Base-by-base conservation (phyloP, 2,329 filamentous ascomycete genomes). In the Fusarium aywerte region DNA sequence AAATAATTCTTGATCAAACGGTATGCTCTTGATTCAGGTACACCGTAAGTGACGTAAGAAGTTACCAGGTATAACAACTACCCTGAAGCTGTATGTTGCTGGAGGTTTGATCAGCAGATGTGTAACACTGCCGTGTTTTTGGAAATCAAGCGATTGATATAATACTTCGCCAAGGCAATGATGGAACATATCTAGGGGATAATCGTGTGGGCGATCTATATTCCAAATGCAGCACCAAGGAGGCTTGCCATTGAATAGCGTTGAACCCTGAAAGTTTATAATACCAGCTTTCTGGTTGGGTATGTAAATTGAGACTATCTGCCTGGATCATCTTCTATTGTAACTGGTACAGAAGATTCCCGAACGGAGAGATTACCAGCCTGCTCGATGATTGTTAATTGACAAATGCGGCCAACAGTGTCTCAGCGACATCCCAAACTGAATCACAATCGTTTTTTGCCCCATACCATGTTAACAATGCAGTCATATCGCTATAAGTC, bases 1-100 rank as follows among this genome's bases (percentile, higher is more conserved):
- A 50, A 62, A 66, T 36, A 36, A 29, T 48, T 62, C 35, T 62
- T 51, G 29, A 39, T 33, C 32, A 39, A 58, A 50, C 23, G 29
- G 39, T 20, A 51, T 55, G 55, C 32, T 62, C 49, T 53, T 44
- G 44, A 55, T 48, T 48, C 35, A 40, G 32, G 21, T 33, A 23
- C 25, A 25, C 20, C 33, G 45, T 39, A 40, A 52, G 54, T 62
- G 51, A 65, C 47, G 40, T 55, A 51, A 54, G 35, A 58, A 35
- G 45, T 35, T 29, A 15, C 16, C 25, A 16, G n/a, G 21, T 43
- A 29, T 21, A 18, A 43, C 18, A 25, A 20, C 33, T 50, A 57
- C 58, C 60, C 62, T 66, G 16, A 44, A 49, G 31, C 21, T 38
- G n/a, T 36, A 29, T 16, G 38, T 27, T 55, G 12, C 21, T 32